Evolutionary conservation across 192 early-diverging fungal genomes (phyloP).

Genomic region (Entomortierella parvispora): DNA sequence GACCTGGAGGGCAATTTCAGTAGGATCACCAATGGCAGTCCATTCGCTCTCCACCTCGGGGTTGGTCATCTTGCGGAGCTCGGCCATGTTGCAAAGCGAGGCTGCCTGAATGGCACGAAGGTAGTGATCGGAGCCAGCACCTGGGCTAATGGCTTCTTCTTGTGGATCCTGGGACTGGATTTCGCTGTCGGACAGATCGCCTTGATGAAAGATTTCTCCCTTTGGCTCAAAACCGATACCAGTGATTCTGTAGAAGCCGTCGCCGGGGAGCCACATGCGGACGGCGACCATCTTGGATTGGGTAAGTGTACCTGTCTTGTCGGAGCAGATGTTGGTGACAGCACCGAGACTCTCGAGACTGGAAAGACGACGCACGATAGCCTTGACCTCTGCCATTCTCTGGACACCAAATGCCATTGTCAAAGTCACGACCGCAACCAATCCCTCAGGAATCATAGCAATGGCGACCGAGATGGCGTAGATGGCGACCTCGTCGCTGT

Average conservation of each 20-base stretch:
- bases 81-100: slow-evolving; percentile 87
- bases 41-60: slow-evolving; percentile 71
- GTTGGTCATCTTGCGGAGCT: slow-evolving; percentile 68
- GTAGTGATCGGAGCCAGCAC: slow-evolving; percentile 48
- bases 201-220: slow-evolving; percentile 52
- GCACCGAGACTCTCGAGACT: slow-evolving; percentile 93
- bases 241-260: slow-evolving; percentile 74
- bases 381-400: slow-evolving; percentile 84
- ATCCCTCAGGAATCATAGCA: slow-evolving; percentile 92
- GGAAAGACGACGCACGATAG: slow-evolving; percentile 87
- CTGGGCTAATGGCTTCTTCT: slow-evolving; percentile 45
- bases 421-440: slow-evolving; percentile 92
- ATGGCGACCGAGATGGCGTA: slow-evolving; percentile 90
- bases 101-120: slow-evolving; percentile 65
- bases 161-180: not conserved
- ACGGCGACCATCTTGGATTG: slow-evolving; percentile 96
- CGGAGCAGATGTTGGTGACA: slow-evolving; percentile 94
- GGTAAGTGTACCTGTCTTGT: slow-evolving; percentile 93
- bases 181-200: slow-evolving; percentile 21
- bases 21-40: slow-evolving; percentile 88
- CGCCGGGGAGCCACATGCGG: slow-evolving; percentile 80
- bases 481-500: slow-evolving; percentile 68
- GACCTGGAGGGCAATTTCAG: slow-evolving; percentile 92
- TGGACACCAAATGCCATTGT: slow-evolving; percentile 92
- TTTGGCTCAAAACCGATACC: slow-evolving; percentile 70